A percentile compares a stretch with the other conserved stretches of the same genome.
phyloP scores from a whole-genome alignment of 805 yeast species.

The Pichia paraexigua region DNA sequence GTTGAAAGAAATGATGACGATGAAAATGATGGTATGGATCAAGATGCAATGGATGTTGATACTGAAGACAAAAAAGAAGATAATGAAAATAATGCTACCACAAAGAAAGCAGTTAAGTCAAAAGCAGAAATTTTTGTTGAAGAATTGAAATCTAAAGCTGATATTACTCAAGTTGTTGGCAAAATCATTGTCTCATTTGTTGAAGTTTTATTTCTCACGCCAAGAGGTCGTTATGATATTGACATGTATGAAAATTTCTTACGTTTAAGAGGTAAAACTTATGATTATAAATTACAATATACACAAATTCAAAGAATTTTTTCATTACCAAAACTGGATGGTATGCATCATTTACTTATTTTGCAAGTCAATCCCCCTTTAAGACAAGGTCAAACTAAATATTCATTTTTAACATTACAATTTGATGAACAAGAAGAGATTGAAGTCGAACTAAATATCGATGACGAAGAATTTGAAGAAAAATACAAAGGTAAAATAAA shows the following conservation, averaged over 20 bases:
- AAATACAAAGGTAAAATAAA: constrained; percentile 69
- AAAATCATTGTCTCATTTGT: constrained; percentile 90
- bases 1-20: constrained; percentile 42
- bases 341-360: constrained; percentile 77
- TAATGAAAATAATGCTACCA: constrained; percentile 19
- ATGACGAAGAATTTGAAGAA: constrained; percentile 69
- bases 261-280: constrained; percentile 93
- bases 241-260: constrained; percentile 84
- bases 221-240: constrained; percentile 97
- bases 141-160: constrained; percentile 85
- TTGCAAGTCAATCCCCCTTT: constrained; percentile 94
- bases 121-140: constrained; percentile 87
- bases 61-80: constrained; percentile 20
- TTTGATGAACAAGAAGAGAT: constrained; percentile 85
- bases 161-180: constrained; percentile 89
- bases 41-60: constrained; percentile 18
- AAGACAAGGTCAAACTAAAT: constrained; percentile 96
- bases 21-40: constrained; percentile 28
- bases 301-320: constrained; percentile 85
- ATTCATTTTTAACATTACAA: constrained; percentile 86
- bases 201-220: constrained; percentile 87
- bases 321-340: constrained; percentile 91
- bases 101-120: constrained; percentile 41
- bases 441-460: constrained; percentile 80
- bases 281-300: constrained; percentile 92